Percentiles rank a stretch among this genome's conserved stretches.
phyloP scores from a whole-genome alignment of 768 basidiomycete species.

The Lentinula sp. region DNA sequence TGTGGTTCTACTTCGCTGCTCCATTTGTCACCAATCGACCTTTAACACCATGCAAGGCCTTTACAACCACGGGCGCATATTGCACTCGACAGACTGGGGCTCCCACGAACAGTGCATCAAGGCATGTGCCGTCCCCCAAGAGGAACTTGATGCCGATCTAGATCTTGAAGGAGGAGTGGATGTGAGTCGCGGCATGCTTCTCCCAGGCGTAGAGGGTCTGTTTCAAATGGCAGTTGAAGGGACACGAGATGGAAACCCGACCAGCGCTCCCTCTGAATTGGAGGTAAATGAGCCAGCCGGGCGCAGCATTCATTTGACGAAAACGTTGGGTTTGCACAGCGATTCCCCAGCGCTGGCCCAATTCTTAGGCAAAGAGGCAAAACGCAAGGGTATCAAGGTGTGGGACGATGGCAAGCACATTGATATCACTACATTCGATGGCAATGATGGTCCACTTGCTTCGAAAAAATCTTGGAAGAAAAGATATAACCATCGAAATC shows the following conservation, averaged over 20 bases:
- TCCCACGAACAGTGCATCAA: constrained; percentile 51
- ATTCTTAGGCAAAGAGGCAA: constrained; percentile 38
- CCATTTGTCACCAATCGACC: constrained; percentile 34
- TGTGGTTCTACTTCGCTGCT: constrained; percentile 34
- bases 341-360: constrained; percentile 45
- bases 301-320: constrained; percentile 22
- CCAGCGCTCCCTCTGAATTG: constrained; percentile 1
- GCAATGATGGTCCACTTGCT: constrained; percentile 1
- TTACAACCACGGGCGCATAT: constrained; percentile 46
- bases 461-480: constrained; percentile 27
- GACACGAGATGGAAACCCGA: constrained; percentile 1
- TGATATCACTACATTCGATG: constrained; percentile 20
- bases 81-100: constrained; percentile 45
- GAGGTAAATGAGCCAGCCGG: constrained; percentile 4
- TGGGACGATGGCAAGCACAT: constrained; percentile 31
- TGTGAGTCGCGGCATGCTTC: constrained; percentile 34
- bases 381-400: constrained; percentile 36
- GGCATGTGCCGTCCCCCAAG: constrained; percentile 31
- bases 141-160: constrained; percentile 17
- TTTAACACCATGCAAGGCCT: constrained; percentile 50
- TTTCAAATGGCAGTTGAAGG: constrained; percentile 43
- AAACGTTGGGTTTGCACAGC: constrained; percentile 42
- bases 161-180: constrained; percentile 35
- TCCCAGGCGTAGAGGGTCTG: constrained; percentile 42
- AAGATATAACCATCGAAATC: constrained; percentile 28